Base-by-base conservation (phyloP, 805 yeast genomes). In the Metschnikowia aberdeeniae region DNA sequence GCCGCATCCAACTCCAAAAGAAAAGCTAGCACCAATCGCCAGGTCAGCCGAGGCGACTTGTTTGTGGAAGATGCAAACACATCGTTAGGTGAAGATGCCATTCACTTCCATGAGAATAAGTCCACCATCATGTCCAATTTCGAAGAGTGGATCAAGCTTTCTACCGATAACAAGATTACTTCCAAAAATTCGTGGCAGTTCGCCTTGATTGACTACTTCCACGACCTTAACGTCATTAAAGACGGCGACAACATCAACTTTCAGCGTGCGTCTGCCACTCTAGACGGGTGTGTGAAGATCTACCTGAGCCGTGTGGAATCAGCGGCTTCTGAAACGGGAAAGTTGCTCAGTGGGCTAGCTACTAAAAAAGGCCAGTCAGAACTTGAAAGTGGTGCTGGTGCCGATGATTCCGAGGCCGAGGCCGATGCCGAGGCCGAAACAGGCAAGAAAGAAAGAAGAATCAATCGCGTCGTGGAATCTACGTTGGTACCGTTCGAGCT, bases 251-350 rank as follows among this genome's bases (percentile, higher is more conserved):
- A 64, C 34, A 86, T 90, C 56, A 89, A 89, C 62, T 90, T 92
- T 62, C 96, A 88, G 61, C 80, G 83, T 54, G 98, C 97, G 0
- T 81, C 93, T 0, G 89, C 95, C 3, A 88, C 97, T 0, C 69
- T 92, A 19, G 97, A 90, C 58, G 97, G 97, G 0, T 90, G 97
- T 70, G 92, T 90, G 29, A 89, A 89, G 67, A 88, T 92, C 43
- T 92, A 92, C 61, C 80, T 90, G 10, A 86, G 95, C 12, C 77
- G 98, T 56, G 89, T 92, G 19, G 97, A 90, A 57, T 85, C 96
- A 0, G 95, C 89, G 0, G 95, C 90, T 5, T 82, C 85, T 7
- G 97, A 90, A 57, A 89, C 97, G 0, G 95, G 96, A 2, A 81
- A 82, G 55, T 70, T 92, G 45, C 65, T 89, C 30, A 84, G 86